Conservation (phyloP, 805 yeast species). For the Candida morakotiae region DNA sequence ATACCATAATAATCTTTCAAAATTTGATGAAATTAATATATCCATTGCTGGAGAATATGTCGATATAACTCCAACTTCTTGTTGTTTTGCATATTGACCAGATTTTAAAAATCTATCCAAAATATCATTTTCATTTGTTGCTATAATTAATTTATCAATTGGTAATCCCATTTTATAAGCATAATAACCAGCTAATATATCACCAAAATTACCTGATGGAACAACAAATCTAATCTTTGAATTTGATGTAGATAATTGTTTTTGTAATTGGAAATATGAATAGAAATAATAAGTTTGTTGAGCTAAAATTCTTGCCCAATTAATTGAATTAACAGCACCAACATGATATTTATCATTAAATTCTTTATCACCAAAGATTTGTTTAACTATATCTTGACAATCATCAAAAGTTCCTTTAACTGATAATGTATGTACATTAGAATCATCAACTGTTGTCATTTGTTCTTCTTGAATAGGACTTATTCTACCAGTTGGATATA, state of each 20-base stretch:
- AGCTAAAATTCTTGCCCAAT: constrained; percentile 98
- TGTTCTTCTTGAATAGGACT: constrained; percentile 98
- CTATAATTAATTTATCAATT: constrained; percentile 78
- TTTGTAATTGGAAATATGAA: constrained; percentile 73
- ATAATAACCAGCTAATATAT: constrained; percentile 92
- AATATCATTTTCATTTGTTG: constrained; percentile 94
- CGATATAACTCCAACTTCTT: constrained; percentile 59
- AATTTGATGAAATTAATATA: constrained; percentile 89
- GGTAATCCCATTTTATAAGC: constrained; percentile 97
- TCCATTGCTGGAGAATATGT: constrained; percentile 99
- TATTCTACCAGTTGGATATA: constrained; percentile 96
- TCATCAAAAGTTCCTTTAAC: constrained; percentile 97
- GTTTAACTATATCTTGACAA: constrained; percentile 95
- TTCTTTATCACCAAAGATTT: constrained; percentile 82
- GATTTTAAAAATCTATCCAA: constrained; percentile 86
- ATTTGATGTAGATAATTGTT: constrained; percentile 19
- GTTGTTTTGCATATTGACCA: constrained; percentile 77
- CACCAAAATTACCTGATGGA: constrained; percentile 98
- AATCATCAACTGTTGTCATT: constrained; percentile 94
- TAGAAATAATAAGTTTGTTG: constrained; percentile 96
- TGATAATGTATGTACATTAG: constrained; percentile 90
- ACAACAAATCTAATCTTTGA: constrained; percentile 76
- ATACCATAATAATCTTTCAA: constrained; percentile 95
- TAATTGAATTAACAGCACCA: constrained; percentile 97
- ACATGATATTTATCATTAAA: constrained; percentile 89